These are phyloP conservation scores for Deinandra increscens DNA, from an alignment of 129 eudicot species.

Conservation along the genomic window DNA sequence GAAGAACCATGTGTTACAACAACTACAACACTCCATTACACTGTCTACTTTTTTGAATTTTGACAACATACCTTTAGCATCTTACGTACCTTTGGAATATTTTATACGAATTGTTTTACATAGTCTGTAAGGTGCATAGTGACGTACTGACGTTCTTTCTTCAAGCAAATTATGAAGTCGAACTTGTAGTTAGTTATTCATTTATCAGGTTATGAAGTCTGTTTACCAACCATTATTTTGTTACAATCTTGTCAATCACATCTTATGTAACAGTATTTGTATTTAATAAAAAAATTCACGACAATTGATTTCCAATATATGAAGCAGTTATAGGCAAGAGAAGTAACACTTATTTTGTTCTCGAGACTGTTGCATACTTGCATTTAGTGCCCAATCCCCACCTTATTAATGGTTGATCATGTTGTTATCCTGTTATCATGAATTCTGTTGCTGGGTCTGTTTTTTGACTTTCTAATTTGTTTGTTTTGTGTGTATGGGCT, in stretches of 20 bases:
- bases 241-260: not conserved
- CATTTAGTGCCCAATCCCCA: not conserved
- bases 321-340: not conserved
- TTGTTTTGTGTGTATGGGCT: slow-evolving; percentile 38
- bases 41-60: slow-evolving; percentile 4
- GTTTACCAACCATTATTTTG: not conserved
- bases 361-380: slow-evolving; percentile 8
- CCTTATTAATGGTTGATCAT: not conserved
- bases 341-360: not conserved
- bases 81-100: not conserved
- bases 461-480: slow-evolving; percentile 32
- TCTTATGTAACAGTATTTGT: not conserved
- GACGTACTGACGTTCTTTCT: not conserved
- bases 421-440: not conserved
- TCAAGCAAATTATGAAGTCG: not conserved
- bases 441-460: slow-evolving; percentile 3
- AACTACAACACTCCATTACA: not conserved
- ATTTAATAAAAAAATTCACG: not conserved
- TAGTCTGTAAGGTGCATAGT: not conserved
- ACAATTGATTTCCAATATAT: not conserved
- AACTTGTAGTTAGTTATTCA: not conserved
- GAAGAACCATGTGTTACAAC: not conserved
- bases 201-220: not conserved
- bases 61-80: not conserved
- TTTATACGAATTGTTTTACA: not conserved